Base-by-base conservation (phyloP, 202 grass and related monocot species). In the Hordeum pubiflorum region DNA sequence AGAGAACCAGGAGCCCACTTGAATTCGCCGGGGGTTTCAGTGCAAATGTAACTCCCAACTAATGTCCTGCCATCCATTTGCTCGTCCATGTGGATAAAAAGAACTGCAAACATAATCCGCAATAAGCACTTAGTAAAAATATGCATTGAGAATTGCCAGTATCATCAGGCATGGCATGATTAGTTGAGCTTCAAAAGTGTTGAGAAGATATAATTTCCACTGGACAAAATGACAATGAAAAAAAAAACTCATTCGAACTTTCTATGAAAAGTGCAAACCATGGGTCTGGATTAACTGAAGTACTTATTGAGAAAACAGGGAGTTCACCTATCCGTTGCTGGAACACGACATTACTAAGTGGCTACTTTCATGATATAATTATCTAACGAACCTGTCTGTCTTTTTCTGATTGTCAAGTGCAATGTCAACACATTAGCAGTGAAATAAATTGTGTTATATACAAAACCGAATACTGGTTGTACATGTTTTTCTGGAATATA, bases 21-120 rank as follows among this genome's bases (percentile, higher is more conserved):
- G 76, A 97, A 97, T 90, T 97, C 92, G 80, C 94, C 94, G 60
- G 90, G 92, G 78, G 86, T 80, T 48, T 94, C 92, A 32, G 94
- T 89, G 86, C 92, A 97, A 58, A 97, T 65, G 9, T 97, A 97
- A 74, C 88, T 97, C 37, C 94, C 92, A 74, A 97, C 78, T 77
- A 97, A 89, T 52, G 90, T 97, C 81, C 88, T 89, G 79, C 94
- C 89, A 78, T 97, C 94, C 94, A 97, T 94, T 83, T 94, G 92
- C 64, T 97, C 92, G 55, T 94, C 94, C 88, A 91, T 89, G 90
- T 97, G 94, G 70, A 97, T 92, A 73, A 94, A 91, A 81, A 97
- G 73, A 64, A 89, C 94, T 97, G 88, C 66, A 77, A 81, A 82
- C 60, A 72, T 63, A 83, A 85, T 79, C 57, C 55, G 23, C 38